phyloP scores from a whole-genome alignment of 176 grass and related monocot genomes.

The Oryza australiensis region DNA sequence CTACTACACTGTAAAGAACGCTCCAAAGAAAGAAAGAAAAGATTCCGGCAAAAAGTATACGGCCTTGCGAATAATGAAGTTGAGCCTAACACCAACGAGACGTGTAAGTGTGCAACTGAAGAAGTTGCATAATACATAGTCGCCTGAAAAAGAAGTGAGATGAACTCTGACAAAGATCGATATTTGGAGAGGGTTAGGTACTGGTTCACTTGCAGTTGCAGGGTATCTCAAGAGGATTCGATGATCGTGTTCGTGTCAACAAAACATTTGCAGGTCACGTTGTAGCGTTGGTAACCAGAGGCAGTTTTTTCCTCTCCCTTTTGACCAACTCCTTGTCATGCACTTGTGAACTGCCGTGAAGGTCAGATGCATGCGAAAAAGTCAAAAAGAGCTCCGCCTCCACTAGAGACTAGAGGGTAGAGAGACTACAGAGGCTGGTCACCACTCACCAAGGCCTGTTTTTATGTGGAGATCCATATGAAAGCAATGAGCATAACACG shows the following conservation, averaged over 20 bases:
- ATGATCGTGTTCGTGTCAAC: constrained; percentile 32
- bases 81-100: constrained; percentile 24
- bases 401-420: background rate
- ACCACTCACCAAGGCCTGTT: background rate
- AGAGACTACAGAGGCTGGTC: background rate
- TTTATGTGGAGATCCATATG: constrained; percentile 10
- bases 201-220: constrained; percentile 15
- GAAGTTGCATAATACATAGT: background rate
- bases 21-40: background rate
- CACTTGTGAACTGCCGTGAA: background rate
- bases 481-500: background rate
- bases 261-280: background rate
- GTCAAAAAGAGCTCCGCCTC: constrained; percentile 17
- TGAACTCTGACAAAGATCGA: background rate
- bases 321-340: constrained; percentile 24
- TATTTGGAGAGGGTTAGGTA: constrained; percentile 23
- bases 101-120: background rate
- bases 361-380: constrained; percentile 26
- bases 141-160: background rate
- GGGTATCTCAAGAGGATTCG: background rate
- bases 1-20: background rate
- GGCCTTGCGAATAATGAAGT: constrained; percentile 21
- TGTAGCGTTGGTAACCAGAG: constrained; percentile 16
- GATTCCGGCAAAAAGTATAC: background rate
- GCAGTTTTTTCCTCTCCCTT: background rate